These are phyloP conservation scores for Schoenoplectus tabernaemontani DNA, from an alignment of 202 grass and related monocot genomes.

Conservation along the genomic window DNA sequence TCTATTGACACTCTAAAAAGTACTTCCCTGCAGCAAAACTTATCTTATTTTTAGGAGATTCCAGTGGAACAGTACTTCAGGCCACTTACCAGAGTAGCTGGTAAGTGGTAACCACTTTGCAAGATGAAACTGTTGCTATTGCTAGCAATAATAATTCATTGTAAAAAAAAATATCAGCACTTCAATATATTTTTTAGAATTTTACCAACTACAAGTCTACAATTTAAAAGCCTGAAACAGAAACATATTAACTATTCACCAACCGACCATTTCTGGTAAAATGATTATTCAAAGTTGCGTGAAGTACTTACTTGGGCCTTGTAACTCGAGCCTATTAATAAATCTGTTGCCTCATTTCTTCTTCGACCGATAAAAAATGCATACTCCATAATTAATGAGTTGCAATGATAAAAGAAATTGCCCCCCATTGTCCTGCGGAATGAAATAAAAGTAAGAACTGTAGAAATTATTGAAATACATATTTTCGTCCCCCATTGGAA, in stretches of 20 bases:
- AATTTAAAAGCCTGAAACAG: not conserved
- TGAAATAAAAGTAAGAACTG: not conserved
- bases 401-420: not conserved
- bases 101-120: too few species aligned
- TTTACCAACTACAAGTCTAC: not conserved
- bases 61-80: too few species aligned
- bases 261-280: constrained; percentile 8
- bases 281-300: constrained; percentile 1
- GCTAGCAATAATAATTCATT: too few species aligned
- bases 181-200: not conserved
- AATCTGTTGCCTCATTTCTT: not conserved
- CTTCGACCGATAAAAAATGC: not conserved
- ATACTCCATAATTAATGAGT: not conserved
- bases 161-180: not conserved
- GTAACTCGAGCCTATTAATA: not conserved
- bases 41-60: too few species aligned
- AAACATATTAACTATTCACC: not conserved
- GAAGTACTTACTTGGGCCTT: not conserved
- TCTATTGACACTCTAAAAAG: too few species aligned
- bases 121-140: too few species aligned
- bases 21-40: too few species aligned
- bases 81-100: too few species aligned
- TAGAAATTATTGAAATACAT: too few species aligned
- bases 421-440: not conserved
- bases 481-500: too few species aligned